Conservation (phyloP, 2,329 filamentous ascomycete genomes). For the Phaeosphaeria sp. region DNA sequence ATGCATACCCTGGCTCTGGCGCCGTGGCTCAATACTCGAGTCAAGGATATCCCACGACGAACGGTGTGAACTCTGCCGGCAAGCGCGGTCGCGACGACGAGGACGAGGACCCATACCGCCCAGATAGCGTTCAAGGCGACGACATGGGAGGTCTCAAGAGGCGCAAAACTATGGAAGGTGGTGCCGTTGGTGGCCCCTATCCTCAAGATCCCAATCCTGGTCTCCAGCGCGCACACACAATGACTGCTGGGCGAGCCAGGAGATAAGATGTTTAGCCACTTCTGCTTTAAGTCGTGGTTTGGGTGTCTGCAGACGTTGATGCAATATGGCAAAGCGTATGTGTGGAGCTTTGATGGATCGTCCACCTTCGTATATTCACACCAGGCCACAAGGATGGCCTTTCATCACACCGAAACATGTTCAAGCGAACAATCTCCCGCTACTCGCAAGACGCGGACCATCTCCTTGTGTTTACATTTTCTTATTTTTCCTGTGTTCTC, state of each 20-base stretch:
- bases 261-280: conserved; percentile 27
- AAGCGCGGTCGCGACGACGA: conserved; percentile 72
- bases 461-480: conserved; percentile 43
- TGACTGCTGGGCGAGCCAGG: conserved; percentile 35
- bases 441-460: conserved; percentile 12
- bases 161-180: conserved; percentile 72
- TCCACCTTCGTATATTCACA: conserved; percentile 54
- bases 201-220: conserved; percentile 39
- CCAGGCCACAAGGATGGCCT: conserved; percentile 64
- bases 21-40: conserved; percentile 66
- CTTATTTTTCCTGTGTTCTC: conserved; percentile 40
- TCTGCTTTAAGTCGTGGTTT: conserved; percentile 31
- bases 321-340: background rate
- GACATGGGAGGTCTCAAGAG: conserved; percentile 74
- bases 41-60: conserved; percentile 64
- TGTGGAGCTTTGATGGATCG: conserved; percentile 7
- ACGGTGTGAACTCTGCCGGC: conserved; percentile 64
- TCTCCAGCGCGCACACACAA: conserved; percentile 42
- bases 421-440: conserved; percentile 10
- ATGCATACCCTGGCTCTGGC: conserved; percentile 73
- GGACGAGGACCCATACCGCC: conserved; percentile 69
- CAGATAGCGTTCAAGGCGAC: conserved; percentile 61
- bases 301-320: conserved; percentile 16
- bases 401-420: conserved; percentile 13
- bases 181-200: conserved; percentile 42